Conservation (phyloP, 2,329 filamentous ascomycete genomes). For the Aspergillus ochraceoroseus region DNA sequence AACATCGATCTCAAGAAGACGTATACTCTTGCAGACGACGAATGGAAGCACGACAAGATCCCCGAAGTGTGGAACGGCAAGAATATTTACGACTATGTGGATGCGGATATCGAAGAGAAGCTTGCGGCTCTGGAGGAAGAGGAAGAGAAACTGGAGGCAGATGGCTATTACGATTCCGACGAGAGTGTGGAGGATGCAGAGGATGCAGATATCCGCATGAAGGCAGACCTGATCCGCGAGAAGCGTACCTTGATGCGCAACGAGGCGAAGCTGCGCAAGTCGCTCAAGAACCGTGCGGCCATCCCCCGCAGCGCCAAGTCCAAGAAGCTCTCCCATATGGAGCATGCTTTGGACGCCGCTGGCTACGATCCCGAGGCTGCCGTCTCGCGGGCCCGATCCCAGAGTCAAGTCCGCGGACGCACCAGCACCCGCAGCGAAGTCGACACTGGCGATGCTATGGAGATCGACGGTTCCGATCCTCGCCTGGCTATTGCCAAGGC, state of each 20-base stretch:
- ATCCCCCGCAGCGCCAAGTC: conserved; percentile 79
- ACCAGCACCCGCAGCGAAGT: conserved; percentile 57
- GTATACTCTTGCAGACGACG: conserved; percentile 78
- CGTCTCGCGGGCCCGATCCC: conserved; percentile 64
- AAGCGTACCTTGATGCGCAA: conserved; percentile 90
- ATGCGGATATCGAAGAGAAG: conserved; percentile 93
- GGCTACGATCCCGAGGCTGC: conserved; percentile 78
- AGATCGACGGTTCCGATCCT: conserved; percentile 40
- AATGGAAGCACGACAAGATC: conserved; percentile 95
- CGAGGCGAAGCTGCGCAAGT: conserved; percentile 91
- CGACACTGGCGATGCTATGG: conserved; percentile 68
- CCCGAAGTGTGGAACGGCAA: conserved; percentile 92
- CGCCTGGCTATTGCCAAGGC: conserved; percentile 57
- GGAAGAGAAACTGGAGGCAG: conserved; percentile 83
- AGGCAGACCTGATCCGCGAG: conserved; percentile 92
- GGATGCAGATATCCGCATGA: conserved; percentile 79
- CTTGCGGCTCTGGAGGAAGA: conserved; percentile 88
- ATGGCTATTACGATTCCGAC: conserved; percentile 90
- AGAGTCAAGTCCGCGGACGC: conserved; percentile 60
- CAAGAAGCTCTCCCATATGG: conserved; percentile 81
- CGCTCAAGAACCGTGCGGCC: conserved; percentile 91
- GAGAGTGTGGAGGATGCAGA: conserved; percentile 79
- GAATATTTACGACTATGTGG: conserved; percentile 96
- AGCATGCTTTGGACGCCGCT: conserved; percentile 75
- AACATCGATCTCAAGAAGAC: conserved; percentile 87